phyloP scores from a whole-genome alignment of 495 filamentous ascomycete genomes.

The Penicillium pulvis region DNA sequence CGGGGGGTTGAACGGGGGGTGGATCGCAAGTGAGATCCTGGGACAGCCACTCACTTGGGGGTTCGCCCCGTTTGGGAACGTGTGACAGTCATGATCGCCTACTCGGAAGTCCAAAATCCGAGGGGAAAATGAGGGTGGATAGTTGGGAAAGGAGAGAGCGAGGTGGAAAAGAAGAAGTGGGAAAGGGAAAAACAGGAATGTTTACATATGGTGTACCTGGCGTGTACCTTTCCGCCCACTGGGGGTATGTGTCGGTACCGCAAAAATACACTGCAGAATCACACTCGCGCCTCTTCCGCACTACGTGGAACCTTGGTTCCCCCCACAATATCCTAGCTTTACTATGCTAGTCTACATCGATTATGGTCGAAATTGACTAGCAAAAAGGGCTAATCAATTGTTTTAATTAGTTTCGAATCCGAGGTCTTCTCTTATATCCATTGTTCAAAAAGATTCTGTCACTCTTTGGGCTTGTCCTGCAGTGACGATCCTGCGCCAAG shows the following conservation, averaged over 20 bases:
- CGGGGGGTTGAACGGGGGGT: conserved; percentile 3
- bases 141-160: conserved; percentile 9
- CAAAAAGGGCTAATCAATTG: not conserved
- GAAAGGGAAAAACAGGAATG: conserved; percentile 28
- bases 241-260: conserved; percentile 15
- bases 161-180: conserved; percentile 21
- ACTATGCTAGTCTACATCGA: not conserved
- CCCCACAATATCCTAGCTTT: conserved; percentile 9
- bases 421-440: too few species aligned
- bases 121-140: conserved; percentile 19
- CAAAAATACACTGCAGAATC: conserved; percentile 18
- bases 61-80: conserved; percentile 55
- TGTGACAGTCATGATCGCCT: conserved; percentile 44
- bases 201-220: conserved; percentile 26
- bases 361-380: not conserved
- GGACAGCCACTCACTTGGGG: conserved; percentile 44
- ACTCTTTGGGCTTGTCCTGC: conserved; percentile 8
- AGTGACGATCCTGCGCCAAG: conserved; percentile 27
- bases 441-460: not conserved
- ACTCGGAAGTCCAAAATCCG: conserved; percentile 26
- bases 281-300: conserved; percentile 16
- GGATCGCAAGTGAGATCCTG: conserved; percentile 24
- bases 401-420: not conserved
- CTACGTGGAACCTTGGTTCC: conserved; percentile 10
- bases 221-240: conserved; percentile 15